Evolutionary conservation across 176 grass and related monocot species (phyloP).

Genomic region (Pontederia paniculata): DNA sequence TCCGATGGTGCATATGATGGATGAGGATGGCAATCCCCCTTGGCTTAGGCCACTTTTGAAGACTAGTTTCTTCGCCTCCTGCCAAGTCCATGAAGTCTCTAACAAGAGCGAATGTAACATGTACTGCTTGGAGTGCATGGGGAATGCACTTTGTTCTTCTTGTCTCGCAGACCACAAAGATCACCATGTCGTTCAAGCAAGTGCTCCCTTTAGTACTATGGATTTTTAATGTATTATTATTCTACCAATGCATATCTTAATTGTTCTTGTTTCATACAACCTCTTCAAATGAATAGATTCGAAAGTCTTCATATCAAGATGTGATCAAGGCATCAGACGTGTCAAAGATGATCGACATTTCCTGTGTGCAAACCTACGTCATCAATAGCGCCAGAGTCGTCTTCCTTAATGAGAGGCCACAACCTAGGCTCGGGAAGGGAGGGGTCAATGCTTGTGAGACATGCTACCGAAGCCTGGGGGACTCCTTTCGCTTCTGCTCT

Average conservation of each 20-base stretch:
- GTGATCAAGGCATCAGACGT: conserved; percentile 72
- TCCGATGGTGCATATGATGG: no score
- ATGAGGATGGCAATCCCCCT: conserved; percentile 8
- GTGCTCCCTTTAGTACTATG: neutral
- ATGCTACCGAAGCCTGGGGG: conserved; percentile 56
- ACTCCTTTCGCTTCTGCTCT: conserved; percentile 71
- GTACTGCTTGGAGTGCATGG: conserved; percentile 47
- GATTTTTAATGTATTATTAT: neutral
- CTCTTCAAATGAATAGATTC: conserved; percentile 18
- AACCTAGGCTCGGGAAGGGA: conserved; percentile 41
- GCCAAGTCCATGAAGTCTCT: conserved; percentile 34
- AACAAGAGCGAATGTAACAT: conserved; percentile 82
- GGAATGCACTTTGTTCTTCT: conserved; percentile 48
- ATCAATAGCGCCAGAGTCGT: conserved; percentile 79
- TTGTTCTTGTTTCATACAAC: neutral
- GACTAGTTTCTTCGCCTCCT: conserved; percentile 57
- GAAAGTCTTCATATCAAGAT: conserved; percentile 73
- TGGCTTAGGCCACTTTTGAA: conserved; percentile 56
- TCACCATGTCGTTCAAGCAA: conserved; percentile 55
- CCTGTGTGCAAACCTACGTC: conserved; percentile 72
- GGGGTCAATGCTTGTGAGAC: conserved; percentile 49
- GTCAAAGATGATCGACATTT: conserved; percentile 57
- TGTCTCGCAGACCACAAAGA: conserved; percentile 39
- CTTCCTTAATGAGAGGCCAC: conserved; percentile 69
- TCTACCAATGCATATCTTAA: no score